Conservation (phyloP, 805 yeast genomes). For the Candida endomychidarum region DNA sequence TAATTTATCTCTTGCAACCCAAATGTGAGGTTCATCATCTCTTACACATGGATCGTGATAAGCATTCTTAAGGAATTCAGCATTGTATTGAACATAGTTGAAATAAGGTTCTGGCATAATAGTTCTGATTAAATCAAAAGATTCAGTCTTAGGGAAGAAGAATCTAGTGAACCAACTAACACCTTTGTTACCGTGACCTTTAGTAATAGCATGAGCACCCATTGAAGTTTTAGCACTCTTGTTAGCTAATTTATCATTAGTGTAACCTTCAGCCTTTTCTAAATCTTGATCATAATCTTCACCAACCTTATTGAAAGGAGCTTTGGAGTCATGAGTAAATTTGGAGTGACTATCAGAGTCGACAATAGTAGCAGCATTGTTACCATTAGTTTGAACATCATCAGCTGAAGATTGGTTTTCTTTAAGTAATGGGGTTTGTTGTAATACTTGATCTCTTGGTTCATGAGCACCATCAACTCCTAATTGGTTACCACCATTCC, state of each 20-base stretch:
- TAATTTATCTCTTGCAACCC: slow-evolving; percentile 69
- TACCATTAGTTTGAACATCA: slow-evolving; percentile 8
- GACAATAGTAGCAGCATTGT: slow-evolving; percentile 12
- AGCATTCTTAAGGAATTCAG: slow-evolving; percentile 40
- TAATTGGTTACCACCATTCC: slow-evolving; percentile 46
- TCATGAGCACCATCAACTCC: slow-evolving; percentile 22
- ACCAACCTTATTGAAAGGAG: slow-evolving; percentile 17
- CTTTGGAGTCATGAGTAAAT: slow-evolving; percentile 23
- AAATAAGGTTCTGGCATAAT: slow-evolving; percentile 43
- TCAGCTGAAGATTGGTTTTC: slow-evolving; percentile 3
- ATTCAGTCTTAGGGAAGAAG: slow-evolving; percentile 48
- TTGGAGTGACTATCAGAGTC: slow-evolving; percentile 12
- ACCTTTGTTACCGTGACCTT: slow-evolving; percentile 16
- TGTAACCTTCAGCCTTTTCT: slow-evolving; percentile 4
- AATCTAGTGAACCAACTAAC: slow-evolving; percentile 38
- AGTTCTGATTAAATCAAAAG: slow-evolving; percentile 45
- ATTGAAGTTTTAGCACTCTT: slow-evolving; percentile 2
- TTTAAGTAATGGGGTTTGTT: slow-evolving; percentile 5
- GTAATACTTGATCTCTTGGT: slow-evolving; percentile 21
- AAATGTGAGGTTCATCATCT: slow-evolving; percentile 60
- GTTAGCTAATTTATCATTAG: neutral
- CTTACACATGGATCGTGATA: slow-evolving; percentile 58
- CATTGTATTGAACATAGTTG: slow-evolving; percentile 42
- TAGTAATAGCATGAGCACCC: slow-evolving; percentile 7
- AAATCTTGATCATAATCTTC: slow-evolving; percentile 2